Evolutionary conservation across 805 yeast species (phyloP).

Genomic region (Sungouiozyma intestinalis): DNA sequence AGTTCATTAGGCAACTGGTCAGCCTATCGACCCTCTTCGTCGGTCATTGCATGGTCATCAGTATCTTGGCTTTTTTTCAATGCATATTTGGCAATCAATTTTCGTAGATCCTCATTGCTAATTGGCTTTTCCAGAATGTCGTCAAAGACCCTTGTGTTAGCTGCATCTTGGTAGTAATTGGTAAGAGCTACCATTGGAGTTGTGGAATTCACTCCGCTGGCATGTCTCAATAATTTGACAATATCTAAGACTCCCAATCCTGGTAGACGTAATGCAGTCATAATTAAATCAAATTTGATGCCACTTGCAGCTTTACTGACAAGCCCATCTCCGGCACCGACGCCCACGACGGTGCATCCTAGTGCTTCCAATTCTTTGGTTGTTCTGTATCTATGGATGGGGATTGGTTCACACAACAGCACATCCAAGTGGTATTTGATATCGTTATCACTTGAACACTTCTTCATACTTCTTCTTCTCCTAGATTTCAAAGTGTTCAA

Average conservation of each 20-base stretch:
- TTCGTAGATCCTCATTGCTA: constrained; percentile 16
- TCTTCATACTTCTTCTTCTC: constrained; percentile 24
- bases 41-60: constrained; percentile 26
- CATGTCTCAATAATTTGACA: constrained; percentile 61
- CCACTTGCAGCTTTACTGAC: constrained; percentile 73
- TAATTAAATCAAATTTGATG: constrained; percentile 72
- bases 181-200: constrained; percentile 75
- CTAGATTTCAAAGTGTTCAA: constrained; percentile 17
- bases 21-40: constrained; percentile 20
- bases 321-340: constrained; percentile 72
- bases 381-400: constrained; percentile 63
- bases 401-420: constrained; percentile 77
- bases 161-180: constrained; percentile 59
- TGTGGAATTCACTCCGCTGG: constrained; percentile 63
- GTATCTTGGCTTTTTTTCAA: constrained; percentile 24
- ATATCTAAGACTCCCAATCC: constrained; percentile 67
- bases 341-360: constrained; percentile 74
- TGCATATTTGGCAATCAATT: constrained; percentile 23
- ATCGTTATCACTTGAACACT: constrained; percentile 15
- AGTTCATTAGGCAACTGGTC: too few species aligned
- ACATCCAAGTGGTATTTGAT: constrained; percentile 43
- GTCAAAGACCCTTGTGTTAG: constrained; percentile 42
- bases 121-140: constrained; percentile 69
- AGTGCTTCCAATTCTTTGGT: constrained; percentile 50
- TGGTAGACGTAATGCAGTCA: constrained; percentile 62